Evolutionary conservation across 306 rosid species (phyloP).

Genomic region (Comarum palustre): DNA sequence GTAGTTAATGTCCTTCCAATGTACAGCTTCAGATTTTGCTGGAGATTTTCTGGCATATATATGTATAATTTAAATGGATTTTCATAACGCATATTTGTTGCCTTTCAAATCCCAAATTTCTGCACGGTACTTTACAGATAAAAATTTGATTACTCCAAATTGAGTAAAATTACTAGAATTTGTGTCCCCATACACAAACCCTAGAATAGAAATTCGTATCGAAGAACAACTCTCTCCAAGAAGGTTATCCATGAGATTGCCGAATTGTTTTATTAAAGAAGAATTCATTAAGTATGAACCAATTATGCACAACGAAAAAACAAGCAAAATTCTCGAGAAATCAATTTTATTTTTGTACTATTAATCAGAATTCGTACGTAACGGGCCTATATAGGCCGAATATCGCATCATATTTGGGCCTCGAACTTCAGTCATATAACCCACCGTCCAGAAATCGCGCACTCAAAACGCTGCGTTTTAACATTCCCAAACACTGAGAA

Average conservation of each 20-base stretch:
- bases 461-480: slow-evolving; percentile 41
- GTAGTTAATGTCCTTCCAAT: neutral
- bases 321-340: no score
- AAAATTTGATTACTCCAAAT: neutral
- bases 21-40: slow-evolving; percentile 2
- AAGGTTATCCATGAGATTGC: no score
- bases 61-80: neutral
- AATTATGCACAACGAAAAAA: no score
- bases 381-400: neutral
- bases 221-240: no score
- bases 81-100: neutral
- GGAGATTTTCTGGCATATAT: neutral
- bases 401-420: neutral
- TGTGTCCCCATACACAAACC: no score
- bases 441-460: slow-evolving; percentile 17
- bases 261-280: no score
- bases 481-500: slow-evolving; percentile 6
- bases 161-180: neutral
- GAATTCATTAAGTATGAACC: no score
- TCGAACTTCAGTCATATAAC: neutral
- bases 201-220: no score
- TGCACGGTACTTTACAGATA: neutral
- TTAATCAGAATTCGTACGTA: no score
- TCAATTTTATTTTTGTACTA: no score
- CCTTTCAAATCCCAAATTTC: neutral